Percentiles rank a stretch among this genome's conserved stretches.
Evolutionary conservation across 2,329 filamentous ascomycete genomes (phyloP).

Genomic region (Ceratocystiopsis brevicomis): DNA sequence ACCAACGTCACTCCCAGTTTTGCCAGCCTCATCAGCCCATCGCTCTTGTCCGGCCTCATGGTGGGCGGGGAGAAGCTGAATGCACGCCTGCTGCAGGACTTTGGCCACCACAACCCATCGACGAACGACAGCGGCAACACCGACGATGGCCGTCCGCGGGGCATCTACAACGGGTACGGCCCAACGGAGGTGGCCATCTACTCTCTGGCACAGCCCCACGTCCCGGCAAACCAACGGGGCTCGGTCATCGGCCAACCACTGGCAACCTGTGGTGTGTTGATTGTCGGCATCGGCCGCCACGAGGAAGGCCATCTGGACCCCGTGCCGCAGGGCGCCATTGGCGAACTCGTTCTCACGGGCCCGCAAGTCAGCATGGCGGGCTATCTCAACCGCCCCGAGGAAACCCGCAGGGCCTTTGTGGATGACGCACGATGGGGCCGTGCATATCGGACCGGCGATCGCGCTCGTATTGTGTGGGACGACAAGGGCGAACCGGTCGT

Average conservation of each 20-base stretch:
- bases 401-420: conserved; percentile 19
- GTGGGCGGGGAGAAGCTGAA: conserved; percentile 10
- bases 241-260: conserved; percentile 19
- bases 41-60: conserved; percentile 14
- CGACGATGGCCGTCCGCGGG: not conserved
- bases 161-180: conserved; percentile 13
- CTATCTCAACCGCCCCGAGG: conserved; percentile 32
- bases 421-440: conserved; percentile 3
- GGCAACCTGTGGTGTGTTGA: conserved; percentile 16
- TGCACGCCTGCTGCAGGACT: too few species aligned
- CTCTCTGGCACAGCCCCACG: conserved; percentile 5
- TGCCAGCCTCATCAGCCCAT: conserved; percentile 16
- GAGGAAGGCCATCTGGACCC: not conserved
- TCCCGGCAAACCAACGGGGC: conserved; percentile 11
- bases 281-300: conserved; percentile 10
- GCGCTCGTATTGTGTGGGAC: conserved; percentile 6
- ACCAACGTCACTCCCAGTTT: conserved; percentile 21
- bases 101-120: too few species aligned
- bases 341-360: conserved; percentile 8
- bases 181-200: conserved; percentile 13
- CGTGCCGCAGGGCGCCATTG: conserved; percentile 7
- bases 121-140: conserved; percentile 10
- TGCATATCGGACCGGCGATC: conserved; percentile 10
- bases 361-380: conserved; percentile 18
- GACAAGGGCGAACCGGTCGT: conserved; percentile 15